These are phyloP conservation scores for Phytophthora brassicae DNA, from an alignment of 352 stramenopile species.

Conservation along the genomic window DNA sequence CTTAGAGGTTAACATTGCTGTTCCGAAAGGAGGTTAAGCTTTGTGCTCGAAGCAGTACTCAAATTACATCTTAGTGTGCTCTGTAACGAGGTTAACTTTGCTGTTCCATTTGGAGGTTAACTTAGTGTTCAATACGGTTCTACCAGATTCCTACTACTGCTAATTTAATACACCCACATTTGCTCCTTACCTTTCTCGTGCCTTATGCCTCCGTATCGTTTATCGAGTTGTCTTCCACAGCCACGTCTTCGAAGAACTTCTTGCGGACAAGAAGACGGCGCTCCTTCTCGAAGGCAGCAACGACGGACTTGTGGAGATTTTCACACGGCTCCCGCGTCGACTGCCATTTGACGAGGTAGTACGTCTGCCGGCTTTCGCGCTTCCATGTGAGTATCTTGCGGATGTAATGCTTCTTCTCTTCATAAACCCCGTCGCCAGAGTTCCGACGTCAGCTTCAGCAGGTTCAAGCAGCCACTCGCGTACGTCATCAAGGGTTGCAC, in stretches of 20 bases:
- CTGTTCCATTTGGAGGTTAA: slow-evolving; percentile 11
- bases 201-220: slow-evolving; percentile 14
- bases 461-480: neutral
- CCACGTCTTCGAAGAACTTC: slow-evolving; percentile 27
- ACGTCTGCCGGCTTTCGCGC: too few species aligned
- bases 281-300: slow-evolving; percentile 11
- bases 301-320: slow-evolving; percentile 1
- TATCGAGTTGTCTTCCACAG: slow-evolving; percentile 16
- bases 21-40: neutral
- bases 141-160: neutral
- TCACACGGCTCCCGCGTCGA: neutral
- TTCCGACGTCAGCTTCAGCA: too few species aligned
- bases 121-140: slow-evolving; percentile 12
- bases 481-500: neutral
- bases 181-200: neutral
- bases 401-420: too few species aligned
- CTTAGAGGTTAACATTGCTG: slow-evolving; percentile 27
- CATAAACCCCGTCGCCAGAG: too few species aligned
- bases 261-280: slow-evolving; percentile 19
- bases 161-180: slow-evolving; percentile 9
- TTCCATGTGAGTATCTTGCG: too few species aligned
- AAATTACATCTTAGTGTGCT: slow-evolving; percentile 10
- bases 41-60: slow-evolving; percentile 7
- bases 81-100: slow-evolving; percentile 4
- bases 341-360: too few species aligned